Percentiles rank a stretch among this genome's conserved stretches.
phyloP scores from a whole-genome alignment of 2,329 filamentous ascomycete species.

The Dactylonectria estremocensis region DNA sequence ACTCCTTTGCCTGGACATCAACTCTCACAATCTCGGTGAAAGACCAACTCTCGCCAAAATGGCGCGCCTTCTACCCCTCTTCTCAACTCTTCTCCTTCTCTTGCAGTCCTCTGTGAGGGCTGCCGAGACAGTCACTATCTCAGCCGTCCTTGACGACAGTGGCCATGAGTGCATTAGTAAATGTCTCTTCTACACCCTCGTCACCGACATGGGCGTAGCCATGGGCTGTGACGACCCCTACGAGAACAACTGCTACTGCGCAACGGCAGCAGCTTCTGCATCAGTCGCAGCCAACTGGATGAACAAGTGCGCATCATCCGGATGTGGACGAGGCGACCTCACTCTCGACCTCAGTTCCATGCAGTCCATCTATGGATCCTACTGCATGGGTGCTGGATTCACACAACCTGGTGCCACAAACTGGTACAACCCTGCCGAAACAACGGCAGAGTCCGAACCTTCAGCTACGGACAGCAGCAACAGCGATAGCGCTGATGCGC shows the following conservation, averaged over 20 bases:
- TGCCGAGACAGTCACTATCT: slow-evolving; percentile 41
- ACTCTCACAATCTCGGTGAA: neutral
- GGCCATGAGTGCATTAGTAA: slow-evolving; percentile 41
- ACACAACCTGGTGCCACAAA: slow-evolving; percentile 44
- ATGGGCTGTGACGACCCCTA: slow-evolving; percentile 45
- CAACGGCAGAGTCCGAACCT: slow-evolving; percentile 33
- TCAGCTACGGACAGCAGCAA: slow-evolving; percentile 15
- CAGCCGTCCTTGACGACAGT: slow-evolving; percentile 20
- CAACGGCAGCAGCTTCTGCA: slow-evolving; percentile 39
- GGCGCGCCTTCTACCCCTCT: slow-evolving; percentile 22
- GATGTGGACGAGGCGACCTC: slow-evolving; percentile 42
- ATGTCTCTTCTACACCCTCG: slow-evolving; percentile 38
- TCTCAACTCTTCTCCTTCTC: slow-evolving; percentile 22
- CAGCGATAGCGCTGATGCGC: slow-evolving; percentile 21
- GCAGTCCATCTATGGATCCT: slow-evolving; percentile 46
- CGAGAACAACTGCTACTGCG: slow-evolving; percentile 48
- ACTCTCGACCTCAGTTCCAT: slow-evolving; percentile 44
- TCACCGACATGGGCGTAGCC: slow-evolving; percentile 39
- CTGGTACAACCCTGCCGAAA: slow-evolving; percentile 45
- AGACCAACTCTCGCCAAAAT: slow-evolving; percentile 26
- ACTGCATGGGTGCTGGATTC: slow-evolving; percentile 48
- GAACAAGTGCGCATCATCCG: slow-evolving; percentile 40
- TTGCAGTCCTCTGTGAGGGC: slow-evolving; percentile 17
- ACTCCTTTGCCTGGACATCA: slow-evolving; percentile 5
- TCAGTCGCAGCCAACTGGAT: slow-evolving; percentile 39